Evolutionary conservation across 78 protist genomes (phyloP).

Genomic region (Speleostelium caveatum): DNA sequence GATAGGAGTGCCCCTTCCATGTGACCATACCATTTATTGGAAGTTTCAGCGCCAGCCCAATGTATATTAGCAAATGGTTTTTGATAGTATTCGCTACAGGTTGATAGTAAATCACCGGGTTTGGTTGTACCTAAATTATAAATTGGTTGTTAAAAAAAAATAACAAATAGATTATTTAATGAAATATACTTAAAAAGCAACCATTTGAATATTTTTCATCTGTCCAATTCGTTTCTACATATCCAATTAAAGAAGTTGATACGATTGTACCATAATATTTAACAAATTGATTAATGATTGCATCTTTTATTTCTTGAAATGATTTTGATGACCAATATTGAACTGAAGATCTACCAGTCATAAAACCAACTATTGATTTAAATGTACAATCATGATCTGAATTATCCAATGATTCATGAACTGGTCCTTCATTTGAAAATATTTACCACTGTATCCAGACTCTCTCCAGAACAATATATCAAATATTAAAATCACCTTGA

Average conservation of each 20-base stretch:
- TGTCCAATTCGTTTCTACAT: conserved; percentile 38
- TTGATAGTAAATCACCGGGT: conserved; percentile 2
- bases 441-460: conserved; percentile 45
- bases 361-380: conserved; percentile 50
- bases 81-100: conserved; percentile 2
- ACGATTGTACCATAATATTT: background rate
- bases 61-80: conserved; percentile 75
- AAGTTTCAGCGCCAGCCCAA: conserved; percentile 88
- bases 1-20: conserved; percentile 80
- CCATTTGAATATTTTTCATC: conserved; percentile 16
- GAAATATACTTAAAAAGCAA: conserved; percentile 14
- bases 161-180: no score
- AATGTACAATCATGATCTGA: conserved; percentile 30
- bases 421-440: conserved; percentile 2
- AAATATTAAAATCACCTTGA: conserved; percentile 52
- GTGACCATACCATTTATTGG: conserved; percentile 76
- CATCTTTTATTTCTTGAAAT: background rate
- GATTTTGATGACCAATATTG: conserved; percentile 23
- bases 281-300: background rate
- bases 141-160: no score
- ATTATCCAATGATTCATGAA: conserved; percentile 13
- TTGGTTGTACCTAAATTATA: no score
- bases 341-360: conserved; percentile 4
- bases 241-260: background rate
- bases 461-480: conserved; percentile 51